Conservation (phyloP, 208 protist genomes). For the Trypanosoma platydactyli region DNA sequence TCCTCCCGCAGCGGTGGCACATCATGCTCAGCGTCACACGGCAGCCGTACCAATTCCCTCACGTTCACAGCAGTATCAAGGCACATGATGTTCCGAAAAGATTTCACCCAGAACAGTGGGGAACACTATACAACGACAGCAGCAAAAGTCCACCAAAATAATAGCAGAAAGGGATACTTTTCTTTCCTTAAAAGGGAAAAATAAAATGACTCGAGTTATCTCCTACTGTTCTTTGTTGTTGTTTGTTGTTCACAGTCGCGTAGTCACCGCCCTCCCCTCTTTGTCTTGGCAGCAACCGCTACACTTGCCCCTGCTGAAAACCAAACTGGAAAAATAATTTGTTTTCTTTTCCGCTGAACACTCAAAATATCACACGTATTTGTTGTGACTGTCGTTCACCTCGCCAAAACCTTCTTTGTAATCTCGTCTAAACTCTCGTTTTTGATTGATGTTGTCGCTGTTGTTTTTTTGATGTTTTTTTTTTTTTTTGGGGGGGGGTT, state of each 20-base stretch:
- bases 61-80: no score
- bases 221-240: no score
- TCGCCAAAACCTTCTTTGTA: neutral
- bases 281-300: no score
- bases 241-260: no score
- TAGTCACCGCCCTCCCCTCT: no score
- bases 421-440: neutral
- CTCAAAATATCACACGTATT: no score
- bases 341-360: no score
- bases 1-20: neutral
- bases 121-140: neutral
- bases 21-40: slow-evolving; percentile 4
- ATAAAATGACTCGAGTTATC: neutral
- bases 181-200: no score
- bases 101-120: neutral
- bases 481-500: slow-evolving; percentile 15
- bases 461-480: slow-evolving; percentile 6
- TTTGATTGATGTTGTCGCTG: neutral
- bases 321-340: no score
- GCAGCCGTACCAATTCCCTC: no score
- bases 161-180: slow-evolving; percentile 15
- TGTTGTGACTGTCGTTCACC: neutral
- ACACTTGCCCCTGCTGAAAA: no score
- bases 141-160: neutral
- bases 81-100: no score